phyloP scores from a whole-genome alignment of 345 rosid genomes.

The Aethionema arabicum region DNA sequence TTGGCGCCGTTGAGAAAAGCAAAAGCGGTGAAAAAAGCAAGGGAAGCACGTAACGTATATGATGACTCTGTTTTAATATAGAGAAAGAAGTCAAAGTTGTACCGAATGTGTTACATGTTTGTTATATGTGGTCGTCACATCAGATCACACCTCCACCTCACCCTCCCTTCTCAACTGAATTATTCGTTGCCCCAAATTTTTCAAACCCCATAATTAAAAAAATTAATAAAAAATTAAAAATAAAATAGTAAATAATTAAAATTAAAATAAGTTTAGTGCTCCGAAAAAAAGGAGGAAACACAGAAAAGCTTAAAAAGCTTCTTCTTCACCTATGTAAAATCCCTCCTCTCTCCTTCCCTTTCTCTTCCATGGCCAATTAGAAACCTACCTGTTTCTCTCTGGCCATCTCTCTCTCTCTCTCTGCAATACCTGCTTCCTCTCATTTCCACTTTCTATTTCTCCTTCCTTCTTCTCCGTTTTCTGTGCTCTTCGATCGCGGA shows the following conservation, averaged over 20 bases:
- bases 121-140: slow-evolving; percentile 30
- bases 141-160: slow-evolving; percentile 1
- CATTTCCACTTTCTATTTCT: neutral
- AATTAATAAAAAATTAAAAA: neutral
- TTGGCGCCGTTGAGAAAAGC: too few relatives aligned
- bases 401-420: slow-evolving; percentile 28
- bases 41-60: slow-evolving; percentile 30
- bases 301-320: slow-evolving; percentile 19
- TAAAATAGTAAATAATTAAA: slow-evolving; percentile 9
- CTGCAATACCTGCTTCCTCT: neutral
- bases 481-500: neutral
- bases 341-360: slow-evolving; percentile 5
- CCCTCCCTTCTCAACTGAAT: slow-evolving; percentile 27
- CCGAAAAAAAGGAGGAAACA: slow-evolving; percentile 25
- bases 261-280: slow-evolving; percentile 12
- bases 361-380: slow-evolving; percentile 29
- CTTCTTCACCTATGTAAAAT: slow-evolving; percentile 11
- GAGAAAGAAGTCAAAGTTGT: slow-evolving; percentile 8
- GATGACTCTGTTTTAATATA: slow-evolving; percentile 19
- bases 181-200: slow-evolving; percentile 27
- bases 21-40: neutral
- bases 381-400: slow-evolving; percentile 26
- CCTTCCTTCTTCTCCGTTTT: neutral
- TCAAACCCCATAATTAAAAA: neutral
- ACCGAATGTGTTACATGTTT: neutral